Evolutionary conservation across 1,284 basidiomycete genomes (phyloP).

Genomic region (Golubevia sp.): DNA sequence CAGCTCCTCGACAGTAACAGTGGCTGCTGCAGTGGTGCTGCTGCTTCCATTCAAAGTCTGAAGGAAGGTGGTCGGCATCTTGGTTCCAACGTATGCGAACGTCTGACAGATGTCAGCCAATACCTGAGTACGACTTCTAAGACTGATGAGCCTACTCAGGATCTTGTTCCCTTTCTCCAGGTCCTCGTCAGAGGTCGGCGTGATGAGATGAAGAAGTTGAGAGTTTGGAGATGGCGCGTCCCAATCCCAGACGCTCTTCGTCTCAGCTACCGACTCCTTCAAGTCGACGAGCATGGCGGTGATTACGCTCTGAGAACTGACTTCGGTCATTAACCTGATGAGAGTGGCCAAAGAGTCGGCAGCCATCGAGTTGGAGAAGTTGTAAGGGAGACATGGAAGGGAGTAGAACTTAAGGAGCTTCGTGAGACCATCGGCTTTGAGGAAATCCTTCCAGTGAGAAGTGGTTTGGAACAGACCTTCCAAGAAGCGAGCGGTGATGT

Average conservation of each 20-base stretch:
- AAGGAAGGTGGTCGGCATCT: slow-evolving; percentile 76
- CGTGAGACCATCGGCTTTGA: slow-evolving; percentile 77
- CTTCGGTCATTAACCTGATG: slow-evolving; percentile 84
- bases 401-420: slow-evolving; percentile 77
- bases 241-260: slow-evolving; percentile 73
- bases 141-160: slow-evolving; percentile 77
- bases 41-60: slow-evolving; percentile 73
- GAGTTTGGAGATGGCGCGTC: not conserved
- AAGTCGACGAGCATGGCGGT: slow-evolving; percentile 75
- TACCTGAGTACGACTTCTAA: slow-evolving; percentile 79
- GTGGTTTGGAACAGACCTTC: slow-evolving; percentile 90
- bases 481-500: slow-evolving; percentile 64
- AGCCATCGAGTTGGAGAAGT: slow-evolving; percentile 80
- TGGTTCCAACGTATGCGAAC: slow-evolving; percentile 80
- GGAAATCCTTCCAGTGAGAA: slow-evolving; percentile 86
- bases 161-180: slow-evolving; percentile 68
- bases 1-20: slow-evolving; percentile 72
- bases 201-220: slow-evolving; percentile 10
- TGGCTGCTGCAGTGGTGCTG: slow-evolving; percentile 63
- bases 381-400: slow-evolving; percentile 85
- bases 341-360: slow-evolving; percentile 85
- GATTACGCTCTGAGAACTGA: slow-evolving; percentile 77
- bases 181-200: slow-evolving; percentile 64
- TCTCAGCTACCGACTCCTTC: slow-evolving; percentile 72
- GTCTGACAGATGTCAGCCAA: slow-evolving; percentile 86